Percentiles rank a stretch among this genome's conserved stretches.
Evolutionary conservation across 1,284 basidiomycete species (phyloP).

Genomic region (Irpex rosettiformis): DNA sequence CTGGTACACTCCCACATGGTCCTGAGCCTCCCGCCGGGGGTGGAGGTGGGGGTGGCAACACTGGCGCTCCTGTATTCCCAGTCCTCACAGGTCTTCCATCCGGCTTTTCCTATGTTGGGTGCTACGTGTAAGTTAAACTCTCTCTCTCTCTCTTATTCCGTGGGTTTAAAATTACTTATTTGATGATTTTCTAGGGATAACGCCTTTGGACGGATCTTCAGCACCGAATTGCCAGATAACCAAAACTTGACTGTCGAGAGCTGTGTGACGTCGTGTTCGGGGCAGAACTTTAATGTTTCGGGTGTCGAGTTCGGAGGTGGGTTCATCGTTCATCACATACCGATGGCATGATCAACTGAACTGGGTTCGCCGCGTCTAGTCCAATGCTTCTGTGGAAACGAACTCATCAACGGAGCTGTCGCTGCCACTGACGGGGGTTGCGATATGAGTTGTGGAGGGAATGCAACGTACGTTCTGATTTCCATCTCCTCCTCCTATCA

Average conservation of each 20-base stretch:
- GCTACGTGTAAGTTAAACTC: constrained; percentile 52
- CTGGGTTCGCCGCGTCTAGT: constrained; percentile 14
- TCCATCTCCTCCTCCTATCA: too few relatives aligned
- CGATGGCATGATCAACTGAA: too few relatives aligned
- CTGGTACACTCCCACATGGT: constrained; percentile 48
- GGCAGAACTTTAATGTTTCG: constrained; percentile 34
- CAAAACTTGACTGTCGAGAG: constrained; percentile 34
- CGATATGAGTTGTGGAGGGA: constrained; percentile 65
- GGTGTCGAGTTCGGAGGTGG: constrained; percentile 40
- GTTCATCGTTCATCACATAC: not conserved
- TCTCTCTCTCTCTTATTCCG: not conserved
- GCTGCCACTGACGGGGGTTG: constrained; percentile 48
- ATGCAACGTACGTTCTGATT: constrained; percentile 45
- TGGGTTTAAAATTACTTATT: not conserved
- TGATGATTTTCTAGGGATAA: constrained; percentile 29
- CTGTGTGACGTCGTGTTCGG: constrained; percentile 34
- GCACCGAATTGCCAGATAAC: constrained; percentile 31
- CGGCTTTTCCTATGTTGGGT: constrained; percentile 47
- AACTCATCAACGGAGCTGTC: constrained; percentile 55
- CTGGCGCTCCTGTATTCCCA: constrained; percentile 35
- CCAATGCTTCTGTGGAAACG: constrained; percentile 64
- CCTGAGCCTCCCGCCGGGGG: constrained; percentile 33
- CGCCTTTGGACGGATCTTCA: constrained; percentile 35
- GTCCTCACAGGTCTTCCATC: constrained; percentile 47
- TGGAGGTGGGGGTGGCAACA: constrained; percentile 35